Conservation (phyloP, 1,284 basidiomycete species). For the Mycena sp. region DNA sequence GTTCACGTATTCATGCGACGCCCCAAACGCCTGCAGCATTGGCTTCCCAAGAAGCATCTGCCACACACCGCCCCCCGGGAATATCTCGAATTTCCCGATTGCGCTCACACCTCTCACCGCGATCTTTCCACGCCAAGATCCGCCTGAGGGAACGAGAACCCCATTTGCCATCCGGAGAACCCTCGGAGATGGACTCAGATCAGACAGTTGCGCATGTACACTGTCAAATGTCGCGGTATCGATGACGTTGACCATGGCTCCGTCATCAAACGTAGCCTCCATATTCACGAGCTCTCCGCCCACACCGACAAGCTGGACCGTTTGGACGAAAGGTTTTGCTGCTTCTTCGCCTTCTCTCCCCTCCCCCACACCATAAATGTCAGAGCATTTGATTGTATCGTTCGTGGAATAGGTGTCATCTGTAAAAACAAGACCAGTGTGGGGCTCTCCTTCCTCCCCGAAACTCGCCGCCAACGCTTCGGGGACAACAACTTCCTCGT, state of each 20-base stretch:
- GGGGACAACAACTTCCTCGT: conserved; percentile 13
- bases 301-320: conserved; percentile 11
- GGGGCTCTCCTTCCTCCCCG: conserved; percentile 13
- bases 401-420: conserved; percentile 9
- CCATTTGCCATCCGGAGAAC: conserved; percentile 12
- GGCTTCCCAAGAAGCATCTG: too few relatives aligned
- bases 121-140: conserved; percentile 1
- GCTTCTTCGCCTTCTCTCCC: neutral
- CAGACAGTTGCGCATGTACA: neutral
- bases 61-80: conserved; percentile 19
- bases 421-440: conserved; percentile 6
- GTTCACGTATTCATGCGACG: conserved; percentile 11
- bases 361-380: too few relatives aligned
- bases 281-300: conserved; percentile 6
- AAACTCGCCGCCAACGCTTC: too few relatives aligned
- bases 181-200: neutral
- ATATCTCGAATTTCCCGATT: conserved; percentile 13
- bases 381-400: conserved; percentile 9
- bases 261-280: conserved; percentile 5
- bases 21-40: conserved; percentile 8
- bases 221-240: neutral
- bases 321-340: conserved; percentile 4
- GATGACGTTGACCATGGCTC: too few relatives aligned
- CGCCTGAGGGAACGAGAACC: conserved; percentile 11
- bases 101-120: neutral